Evolutionary conservation across 495 filamentous ascomycete genomes (phyloP).

Genomic region (Penicillium arizonense): DNA sequence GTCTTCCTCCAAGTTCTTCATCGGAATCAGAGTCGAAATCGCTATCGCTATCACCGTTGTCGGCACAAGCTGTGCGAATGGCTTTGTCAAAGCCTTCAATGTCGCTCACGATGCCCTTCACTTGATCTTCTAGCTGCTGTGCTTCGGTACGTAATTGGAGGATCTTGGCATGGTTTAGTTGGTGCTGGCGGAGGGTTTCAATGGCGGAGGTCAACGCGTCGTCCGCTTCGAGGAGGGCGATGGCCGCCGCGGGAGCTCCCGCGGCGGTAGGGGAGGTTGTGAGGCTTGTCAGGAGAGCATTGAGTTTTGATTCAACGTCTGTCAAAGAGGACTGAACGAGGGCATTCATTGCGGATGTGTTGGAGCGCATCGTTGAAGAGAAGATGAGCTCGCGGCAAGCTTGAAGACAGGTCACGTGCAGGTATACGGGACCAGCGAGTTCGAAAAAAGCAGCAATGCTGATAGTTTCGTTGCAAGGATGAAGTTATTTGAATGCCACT

Average conservation of each 20-base stretch:
- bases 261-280: slow-evolving; percentile 44
- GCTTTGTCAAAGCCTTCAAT: slow-evolving; percentile 41
- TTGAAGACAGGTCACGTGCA: slow-evolving; percentile 13
- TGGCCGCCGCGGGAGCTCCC: slow-evolving; percentile 39
- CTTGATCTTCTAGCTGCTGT: slow-evolving; percentile 35
- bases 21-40: slow-evolving; percentile 29
- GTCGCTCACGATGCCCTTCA: slow-evolving; percentile 41
- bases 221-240: slow-evolving; percentile 42
- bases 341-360: slow-evolving; percentile 33
- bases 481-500: no score
- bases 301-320: slow-evolving; percentile 41
- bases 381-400: slow-evolving; percentile 12
- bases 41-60: slow-evolving; percentile 27
- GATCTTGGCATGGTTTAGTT: slow-evolving; percentile 42
- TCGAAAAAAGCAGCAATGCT: background rate
- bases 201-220: slow-evolving; percentile 39
- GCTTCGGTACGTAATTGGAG: slow-evolving; percentile 38
- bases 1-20: slow-evolving; percentile 10
- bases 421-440: background rate
- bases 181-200: slow-evolving; percentile 41
- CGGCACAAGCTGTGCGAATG: slow-evolving; percentile 31
- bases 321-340: slow-evolving; percentile 36
- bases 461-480: background rate
- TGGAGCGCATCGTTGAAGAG: background rate
- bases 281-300: slow-evolving; percentile 38